Evolutionary conservation across 768 basidiomycete species (phyloP).

Genomic region (Suillus lakei): DNA sequence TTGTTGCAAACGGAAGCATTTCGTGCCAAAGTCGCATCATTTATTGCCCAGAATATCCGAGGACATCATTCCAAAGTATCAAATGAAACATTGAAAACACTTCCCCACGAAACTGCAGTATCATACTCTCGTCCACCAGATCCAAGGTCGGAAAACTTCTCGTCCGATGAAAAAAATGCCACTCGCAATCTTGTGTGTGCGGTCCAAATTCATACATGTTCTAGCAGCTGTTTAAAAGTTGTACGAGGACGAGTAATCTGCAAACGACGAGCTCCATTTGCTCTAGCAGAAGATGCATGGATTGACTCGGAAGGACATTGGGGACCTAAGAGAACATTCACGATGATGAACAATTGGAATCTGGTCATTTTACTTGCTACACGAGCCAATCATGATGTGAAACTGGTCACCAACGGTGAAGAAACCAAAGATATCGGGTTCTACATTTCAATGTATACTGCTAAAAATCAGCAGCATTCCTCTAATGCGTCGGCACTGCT

Average conservation of each 20-base stretch:
- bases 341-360: not conserved
- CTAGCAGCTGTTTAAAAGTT: not conserved
- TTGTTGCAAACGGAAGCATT: no score
- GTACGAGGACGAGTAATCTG: not conserved
- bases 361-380: not conserved
- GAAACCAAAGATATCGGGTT: not conserved
- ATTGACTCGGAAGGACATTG: not conserved
- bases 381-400: not conserved
- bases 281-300: not conserved
- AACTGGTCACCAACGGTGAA: not conserved
- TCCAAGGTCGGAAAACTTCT: no score
- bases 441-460: not conserved
- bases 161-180: no score
- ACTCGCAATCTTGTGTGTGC: not conserved
- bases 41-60: not conserved
- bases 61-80: not conserved
- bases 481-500: not conserved
- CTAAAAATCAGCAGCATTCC: not conserved
- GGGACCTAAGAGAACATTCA: not conserved
- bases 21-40: no score
- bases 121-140: not conserved
- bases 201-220: not conserved
- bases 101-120: not conserved
- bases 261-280: not conserved
- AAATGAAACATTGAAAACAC: fast-evolving